These are phyloP conservation scores for Chlorencoelia australis DNA, from an alignment of 2,329 filamentous ascomycete species.

Conservation along the genomic window DNA sequence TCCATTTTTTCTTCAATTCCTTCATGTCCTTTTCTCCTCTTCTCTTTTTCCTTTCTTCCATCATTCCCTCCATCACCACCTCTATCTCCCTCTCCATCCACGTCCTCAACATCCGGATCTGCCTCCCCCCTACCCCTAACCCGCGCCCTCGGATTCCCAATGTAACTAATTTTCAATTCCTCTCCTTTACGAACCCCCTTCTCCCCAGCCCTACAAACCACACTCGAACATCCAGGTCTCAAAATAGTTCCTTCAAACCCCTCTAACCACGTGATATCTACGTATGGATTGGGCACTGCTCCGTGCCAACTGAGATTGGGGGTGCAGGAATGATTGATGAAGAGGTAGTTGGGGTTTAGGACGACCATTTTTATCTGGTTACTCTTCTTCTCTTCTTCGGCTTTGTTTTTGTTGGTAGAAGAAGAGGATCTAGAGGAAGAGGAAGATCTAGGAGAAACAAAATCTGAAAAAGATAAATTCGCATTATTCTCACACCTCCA, in stretches of 20 bases:
- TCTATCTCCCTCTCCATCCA: no score
- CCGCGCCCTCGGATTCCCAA: slow-evolving; percentile 20
- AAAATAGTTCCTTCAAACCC: slow-evolving; percentile 7
- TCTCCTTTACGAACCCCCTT: slow-evolving; percentile 19
- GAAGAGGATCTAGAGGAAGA: neutral
- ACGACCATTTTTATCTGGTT: slow-evolving; percentile 5
- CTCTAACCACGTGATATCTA: slow-evolving; percentile 4
- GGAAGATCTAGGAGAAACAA: neutral
- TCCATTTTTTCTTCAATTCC: neutral
- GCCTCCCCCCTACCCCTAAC: no score
- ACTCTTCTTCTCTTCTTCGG: no score
- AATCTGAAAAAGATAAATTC: slow-evolving; percentile 10
- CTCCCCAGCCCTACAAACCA: slow-evolving; percentile 14
- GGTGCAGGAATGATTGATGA: slow-evolving; percentile 24
- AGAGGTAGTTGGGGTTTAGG: slow-evolving; percentile 20
- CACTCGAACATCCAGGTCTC: slow-evolving; percentile 14
- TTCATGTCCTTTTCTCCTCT: neutral
- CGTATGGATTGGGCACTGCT: slow-evolving; percentile 2
- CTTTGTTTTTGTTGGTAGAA: no score
- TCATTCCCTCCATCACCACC: slow-evolving; percentile 6
- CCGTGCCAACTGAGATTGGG: slow-evolving; percentile 21
- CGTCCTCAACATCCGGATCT: no score
- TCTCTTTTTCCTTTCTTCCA: neutral
- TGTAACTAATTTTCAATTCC: slow-evolving; percentile 22
- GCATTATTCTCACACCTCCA: slow-evolving; percentile 24